Conservation (phyloP, 2,329 filamentous ascomycete species). For the Trichophyton mentagrophytes region DNA sequence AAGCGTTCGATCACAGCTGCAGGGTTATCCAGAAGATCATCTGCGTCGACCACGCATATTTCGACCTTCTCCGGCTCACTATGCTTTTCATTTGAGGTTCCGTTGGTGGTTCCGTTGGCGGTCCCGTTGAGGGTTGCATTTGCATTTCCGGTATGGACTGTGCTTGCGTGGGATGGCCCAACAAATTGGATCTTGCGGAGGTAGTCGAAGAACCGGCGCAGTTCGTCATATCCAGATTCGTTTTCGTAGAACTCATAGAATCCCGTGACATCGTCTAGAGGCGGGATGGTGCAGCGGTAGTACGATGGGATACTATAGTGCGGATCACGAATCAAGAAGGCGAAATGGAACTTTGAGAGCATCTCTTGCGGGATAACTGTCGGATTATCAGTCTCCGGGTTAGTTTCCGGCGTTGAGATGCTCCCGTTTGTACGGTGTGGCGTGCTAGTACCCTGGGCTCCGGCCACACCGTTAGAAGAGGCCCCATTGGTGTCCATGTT, state of each 20-base stretch:
- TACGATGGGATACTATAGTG: conserved; percentile 82
- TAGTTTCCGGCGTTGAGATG: conserved; percentile 24
- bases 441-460: conserved; percentile 16
- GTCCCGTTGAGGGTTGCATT: conserved; percentile 17
- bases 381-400: conserved; percentile 58
- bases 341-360: conserved; percentile 76
- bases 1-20: conserved; percentile 62
- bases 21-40: conserved; percentile 82
- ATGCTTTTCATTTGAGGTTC: conserved; percentile 2
- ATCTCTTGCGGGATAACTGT: conserved; percentile 66
- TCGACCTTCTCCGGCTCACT: conserved; percentile 33
- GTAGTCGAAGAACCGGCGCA: conserved; percentile 78
- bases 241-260: conserved; percentile 76
- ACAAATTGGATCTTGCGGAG: conserved; percentile 56
- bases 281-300: conserved; percentile 86
- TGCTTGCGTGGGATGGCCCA: conserved; percentile 50
- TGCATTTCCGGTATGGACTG: conserved; percentile 20
- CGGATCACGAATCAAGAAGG: conserved; percentile 95
- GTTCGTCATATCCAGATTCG: conserved; percentile 83
- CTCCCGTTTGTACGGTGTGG: conserved; percentile 45
- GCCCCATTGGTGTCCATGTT: conserved; percentile 19
- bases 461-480: conserved; percentile 17
- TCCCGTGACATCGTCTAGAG: conserved; percentile 66
- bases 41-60: conserved; percentile 83
- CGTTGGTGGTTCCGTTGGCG: conserved; percentile 16